Base-by-base conservation (phyloP, 78 protist species). In the Dictyostelium discoideum region DNA sequence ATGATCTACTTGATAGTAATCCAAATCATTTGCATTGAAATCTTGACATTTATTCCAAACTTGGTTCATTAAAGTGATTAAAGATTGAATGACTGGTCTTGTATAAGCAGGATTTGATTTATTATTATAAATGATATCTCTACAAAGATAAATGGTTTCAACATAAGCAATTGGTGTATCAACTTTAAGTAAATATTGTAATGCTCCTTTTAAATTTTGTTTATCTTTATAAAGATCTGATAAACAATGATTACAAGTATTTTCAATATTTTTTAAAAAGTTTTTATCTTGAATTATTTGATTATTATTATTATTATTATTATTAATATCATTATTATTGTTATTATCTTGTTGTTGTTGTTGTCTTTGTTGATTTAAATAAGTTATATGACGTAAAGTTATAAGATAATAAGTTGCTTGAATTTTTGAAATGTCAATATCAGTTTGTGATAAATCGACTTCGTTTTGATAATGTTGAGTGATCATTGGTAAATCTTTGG, bases 11-110 rank as follows among this genome's bases (percentile, higher is more conserved):
- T 42, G 50, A 18, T 76, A 50, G 4, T 18, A n/a, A 16, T 89
- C 94, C 5, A 89, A 65, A 48, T 89, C 81, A 10, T 18, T 44
- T 13, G 83, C 42, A 89, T 78, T 89, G 54, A 48, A 89, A 48
- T 89, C 85, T 67, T 89, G 94, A 48, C 87, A 89, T 48, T 65
- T 89, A 48, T 89, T 81, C 63, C 72, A 81, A 65, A 39, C 8
- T 3, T 40, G 13, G 3, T 57, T 42, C 67, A 81, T 67, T 44
- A 42, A 60, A 3, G 74, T 20, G 22, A 89, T 16, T n/a, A 89
- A 80, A 11, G 86, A 81, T 13, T 11, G 9, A 5, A 80, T 26
- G 1, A 80, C 46, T 48, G 82, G 86, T 60, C 44, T 60, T 1
- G 63, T 67, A 13, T 60, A 81, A 20, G 87, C 29, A 8, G 83